Base-by-base conservation (phyloP, 768 basidiomycete genomes). In the Pisolithus marmoratus region DNA sequence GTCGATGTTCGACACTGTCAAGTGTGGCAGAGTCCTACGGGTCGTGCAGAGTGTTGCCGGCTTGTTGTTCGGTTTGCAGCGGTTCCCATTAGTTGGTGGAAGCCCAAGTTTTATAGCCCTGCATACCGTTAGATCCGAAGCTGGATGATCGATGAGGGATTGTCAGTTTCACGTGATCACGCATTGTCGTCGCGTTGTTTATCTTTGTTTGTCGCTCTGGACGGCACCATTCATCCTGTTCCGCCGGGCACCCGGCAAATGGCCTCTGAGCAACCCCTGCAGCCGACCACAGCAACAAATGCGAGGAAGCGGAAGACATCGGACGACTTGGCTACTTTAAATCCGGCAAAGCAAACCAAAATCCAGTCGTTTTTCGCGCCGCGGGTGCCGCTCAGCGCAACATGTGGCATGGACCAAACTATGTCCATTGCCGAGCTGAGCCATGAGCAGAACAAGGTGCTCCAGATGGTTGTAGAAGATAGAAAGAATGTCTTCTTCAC, bases 401-500 rank as follows among this genome's bases (percentile, higher is more conserved):
- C 64, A 19, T 66, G 62, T 66, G 63, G 65, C 54, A 59, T 54
- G 4, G 63, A 66, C 49, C 57, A 58, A 45, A 66, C 65, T 6
- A 60, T 55, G 0, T 61, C 58, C 2, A 51, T 67, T 19, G 75
- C 82, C 2, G 59, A 72, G 6, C 71, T 84, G 41, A 81, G 78
- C 52, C 66, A 71, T 8, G 81, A 85, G 54, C 84, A 85, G 60
- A 68, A 71, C 38, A 63, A 63, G 27, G 77, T 85, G 0, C 57
- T 84, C 43, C 63, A 66, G 37, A 69, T 83, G 65, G 75, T 74
- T 3, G 77, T 84, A 9, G 76, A 83, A 2, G 75, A 79, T 31
- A 78, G 74, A 11, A 76, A 80, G 66, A 83, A 68, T 45, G 73
- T 86, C 15, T 85, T 86, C 67, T 85, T 85, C 61, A 85, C 84